phyloP scores from a whole-genome alignment of 2,329 filamentous ascomycete species.

The Escovopsis sp. region DNA sequence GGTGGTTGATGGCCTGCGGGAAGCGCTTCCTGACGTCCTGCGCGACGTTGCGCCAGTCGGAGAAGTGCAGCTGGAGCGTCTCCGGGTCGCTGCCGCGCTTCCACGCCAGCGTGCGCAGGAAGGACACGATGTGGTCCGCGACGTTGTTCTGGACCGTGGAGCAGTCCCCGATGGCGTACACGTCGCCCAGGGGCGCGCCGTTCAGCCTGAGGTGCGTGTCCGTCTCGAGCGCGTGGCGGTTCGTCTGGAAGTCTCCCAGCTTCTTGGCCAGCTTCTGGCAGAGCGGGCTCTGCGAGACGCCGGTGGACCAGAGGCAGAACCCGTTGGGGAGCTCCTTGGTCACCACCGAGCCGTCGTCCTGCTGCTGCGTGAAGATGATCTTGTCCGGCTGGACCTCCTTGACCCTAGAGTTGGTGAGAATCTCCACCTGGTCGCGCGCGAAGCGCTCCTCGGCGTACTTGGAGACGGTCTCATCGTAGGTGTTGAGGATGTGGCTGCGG shows the following conservation, averaged over 20 bases:
- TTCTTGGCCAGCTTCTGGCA: conserved; percentile 64
- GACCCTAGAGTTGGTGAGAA: conserved; percentile 85
- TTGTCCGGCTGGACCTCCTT: conserved; percentile 73
- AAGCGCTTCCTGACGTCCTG: conserved; percentile 75
- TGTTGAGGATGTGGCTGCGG: conserved; percentile 89
- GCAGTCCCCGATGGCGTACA: conserved; percentile 95
- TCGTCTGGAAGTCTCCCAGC: conserved; percentile 63
- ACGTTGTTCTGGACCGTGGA: conserved; percentile 96
- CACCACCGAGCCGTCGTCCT: conserved; percentile 55
- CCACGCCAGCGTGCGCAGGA: conserved; percentile 79
- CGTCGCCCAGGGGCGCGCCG: conserved; percentile 79
- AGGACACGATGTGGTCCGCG: conserved; percentile 77
- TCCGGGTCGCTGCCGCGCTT: conserved; percentile 84
- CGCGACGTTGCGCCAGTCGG: conserved; percentile 78
- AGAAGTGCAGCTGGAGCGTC: conserved; percentile 72
- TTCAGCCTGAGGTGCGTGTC: conserved; percentile 83
- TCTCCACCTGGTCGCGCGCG: conserved; percentile 76
- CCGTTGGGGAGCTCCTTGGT: conserved; percentile 90
- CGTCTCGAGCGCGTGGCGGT: conserved; percentile 83
- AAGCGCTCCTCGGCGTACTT: conserved; percentile 86
- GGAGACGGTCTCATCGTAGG: conserved; percentile 89
- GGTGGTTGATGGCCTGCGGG: conserved; percentile 75
- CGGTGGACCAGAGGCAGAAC: conserved; percentile 96
- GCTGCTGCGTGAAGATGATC: conserved; percentile 79
- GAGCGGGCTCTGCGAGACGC: conserved; percentile 75